Evolutionary conservation across 371 early-diverging fungal species (phyloP).

Genomic region (Rhizopus delemar): DNA sequence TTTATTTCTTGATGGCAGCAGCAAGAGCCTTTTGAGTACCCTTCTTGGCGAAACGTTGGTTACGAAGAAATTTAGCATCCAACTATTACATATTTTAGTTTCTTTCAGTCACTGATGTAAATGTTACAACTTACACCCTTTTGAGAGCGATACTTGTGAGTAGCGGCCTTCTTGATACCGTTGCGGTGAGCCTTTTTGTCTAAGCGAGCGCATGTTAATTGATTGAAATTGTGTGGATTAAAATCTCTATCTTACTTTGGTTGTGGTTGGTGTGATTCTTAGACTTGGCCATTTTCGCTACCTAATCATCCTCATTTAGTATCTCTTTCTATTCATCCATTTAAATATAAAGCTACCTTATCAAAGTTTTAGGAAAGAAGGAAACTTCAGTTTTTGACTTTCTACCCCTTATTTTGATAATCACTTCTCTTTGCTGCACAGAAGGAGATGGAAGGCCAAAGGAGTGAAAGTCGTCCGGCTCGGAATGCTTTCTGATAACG

Average conservation of each 20-base stretch:
- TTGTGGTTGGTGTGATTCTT: slow-evolving; percentile 99
- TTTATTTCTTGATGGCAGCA: slow-evolving; percentile 64
- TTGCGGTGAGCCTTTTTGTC: slow-evolving; percentile 98
- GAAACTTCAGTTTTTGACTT: not conserved
- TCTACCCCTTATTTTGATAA: not conserved
- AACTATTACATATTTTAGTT: slow-evolving; percentile 45
- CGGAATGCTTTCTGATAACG: too few relatives aligned
- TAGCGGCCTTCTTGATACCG: slow-evolving; percentile 95
- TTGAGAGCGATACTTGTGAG: slow-evolving; percentile 84
- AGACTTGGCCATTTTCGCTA: slow-evolving; percentile 83
- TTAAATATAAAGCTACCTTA: not conserved
- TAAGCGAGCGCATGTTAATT: slow-evolving; percentile 24
- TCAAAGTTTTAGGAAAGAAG: not conserved
- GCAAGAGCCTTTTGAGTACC: slow-evolving; percentile 55
- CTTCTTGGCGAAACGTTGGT: slow-evolving; percentile 96
- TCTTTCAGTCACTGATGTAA: not conserved
- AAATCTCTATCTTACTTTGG: slow-evolving; percentile 71
- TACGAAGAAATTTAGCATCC: slow-evolving; percentile 97
- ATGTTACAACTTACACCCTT: slow-evolving; percentile 76
- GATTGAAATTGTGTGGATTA: too few relatives aligned
- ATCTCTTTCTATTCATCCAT: not conserved
- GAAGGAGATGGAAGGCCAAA: too few relatives aligned
- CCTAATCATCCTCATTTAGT: not conserved
- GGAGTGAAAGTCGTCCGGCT: too few relatives aligned
- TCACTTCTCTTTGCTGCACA: too few relatives aligned